Evolutionary conservation across 805 yeast genomes (phyloP), one percentile per base, ranked within the genome.

Genomic region (Yamadazyma scolyti): DNA sequence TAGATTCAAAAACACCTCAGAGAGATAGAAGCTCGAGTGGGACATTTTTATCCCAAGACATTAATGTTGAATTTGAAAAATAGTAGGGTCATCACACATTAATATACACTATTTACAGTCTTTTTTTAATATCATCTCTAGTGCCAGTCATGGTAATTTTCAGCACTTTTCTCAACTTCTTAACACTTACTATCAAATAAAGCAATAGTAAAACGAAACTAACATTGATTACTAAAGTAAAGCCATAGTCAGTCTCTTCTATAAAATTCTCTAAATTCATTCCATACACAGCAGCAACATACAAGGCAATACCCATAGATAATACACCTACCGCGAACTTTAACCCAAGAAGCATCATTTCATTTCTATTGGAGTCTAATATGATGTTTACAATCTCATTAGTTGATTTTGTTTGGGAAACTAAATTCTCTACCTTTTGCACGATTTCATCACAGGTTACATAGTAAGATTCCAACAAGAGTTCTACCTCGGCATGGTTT

Each of bases 341-440:
- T 34, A 93, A 65, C 3, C 95, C 95, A 23, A 93, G 64, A 17
- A 88, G 55, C 96, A 93, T 88, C 38, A 93, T 68, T 43, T 90
- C 87, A 56, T 93, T 93, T 56, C 99, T 74, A 56, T 93, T 90
- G 1, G 97, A 82, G 53, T 93, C 99, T 36, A 93, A 61, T 15
- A 93, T 82, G 42, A 93, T 89, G 48, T 88, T 88, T 38, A 89
- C 88, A 47, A 93, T 88, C 54, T 93, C 98, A 54, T 93, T 97
- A 0, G 97, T 89, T 13, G 95, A 85, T 41, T 77, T 76, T 33
- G 93, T 90, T 52, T 90, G 89, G n/a, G 83, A 73, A 19, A 78
- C 72, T 21, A 85, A 61, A 42, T 75, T 83, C 40, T 82, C 93
- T 13, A 82, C 82, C 3, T 84, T 83, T 54, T 93, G 97, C 2